These are phyloP conservation scores for Lichtheimia ornata DNA, from an alignment of 371 early-diverging fungal species.

Conservation along the genomic window DNA sequence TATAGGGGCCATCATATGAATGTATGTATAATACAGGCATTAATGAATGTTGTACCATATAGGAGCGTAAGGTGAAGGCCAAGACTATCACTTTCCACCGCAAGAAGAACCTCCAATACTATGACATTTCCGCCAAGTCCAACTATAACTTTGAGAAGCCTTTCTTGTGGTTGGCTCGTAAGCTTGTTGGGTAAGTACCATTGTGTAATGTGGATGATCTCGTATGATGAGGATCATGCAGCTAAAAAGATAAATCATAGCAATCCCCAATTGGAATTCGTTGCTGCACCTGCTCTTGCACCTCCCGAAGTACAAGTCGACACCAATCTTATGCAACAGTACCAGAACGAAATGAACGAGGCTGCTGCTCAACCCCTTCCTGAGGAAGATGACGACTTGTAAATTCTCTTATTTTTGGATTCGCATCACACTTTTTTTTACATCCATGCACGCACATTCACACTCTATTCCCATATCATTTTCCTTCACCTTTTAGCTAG, in stretches of 20 bases:
- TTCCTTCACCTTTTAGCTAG: neutral
- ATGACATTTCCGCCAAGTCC: conserved; percentile 99
- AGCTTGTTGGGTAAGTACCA: conserved; percentile 79
- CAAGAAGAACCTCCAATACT: conserved; percentile 99
- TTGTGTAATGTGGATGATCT: neutral
- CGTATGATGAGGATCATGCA: conserved; percentile 2
- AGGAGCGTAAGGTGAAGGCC: conserved; percentile 96
- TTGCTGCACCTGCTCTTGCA: conserved; percentile 95
- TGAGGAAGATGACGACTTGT: conserved; percentile 82
- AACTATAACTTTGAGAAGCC: conserved; percentile 99
- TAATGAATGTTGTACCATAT: neutral
- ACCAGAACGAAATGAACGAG: conserved; percentile 71
- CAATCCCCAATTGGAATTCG: conserved; percentile 94
- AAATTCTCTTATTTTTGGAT: conserved; percentile 18
- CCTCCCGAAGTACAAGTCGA: conserved; percentile 96
- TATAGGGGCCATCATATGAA: neutral
- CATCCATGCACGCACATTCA: neutral
- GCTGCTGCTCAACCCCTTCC: conserved; percentile 87
- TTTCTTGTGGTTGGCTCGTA: conserved; percentile 98
- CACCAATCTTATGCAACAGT: conserved; percentile 73
- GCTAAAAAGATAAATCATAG: conserved; percentile 32
- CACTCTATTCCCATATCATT: conserved; percentile 1
- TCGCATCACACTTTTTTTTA: conserved; percentile 4
- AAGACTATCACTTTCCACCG: conserved; percentile 99
- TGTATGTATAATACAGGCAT: conserved; percentile 58